Conservation (phyloP, 1,139 yeast genomes). For the Diutina rugosa region DNA sequence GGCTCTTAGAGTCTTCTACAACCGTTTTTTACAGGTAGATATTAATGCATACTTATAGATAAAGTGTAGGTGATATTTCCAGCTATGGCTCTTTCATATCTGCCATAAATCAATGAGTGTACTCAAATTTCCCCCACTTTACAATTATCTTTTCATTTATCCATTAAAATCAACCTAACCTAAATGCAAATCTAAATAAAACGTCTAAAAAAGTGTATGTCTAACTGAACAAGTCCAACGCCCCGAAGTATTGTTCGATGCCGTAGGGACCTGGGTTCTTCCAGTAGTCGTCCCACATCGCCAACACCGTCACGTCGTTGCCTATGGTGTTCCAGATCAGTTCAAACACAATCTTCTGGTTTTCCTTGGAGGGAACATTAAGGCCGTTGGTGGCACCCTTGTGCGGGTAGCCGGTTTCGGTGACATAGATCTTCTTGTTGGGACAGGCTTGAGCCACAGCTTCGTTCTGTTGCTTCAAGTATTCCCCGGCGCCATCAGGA, state of each 20-base stretch:
- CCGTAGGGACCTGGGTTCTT: slow-evolving; percentile 75
- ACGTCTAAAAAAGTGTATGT: background rate
- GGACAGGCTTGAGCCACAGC: slow-evolving; percentile 24
- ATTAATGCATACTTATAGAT: too few relatives aligned
- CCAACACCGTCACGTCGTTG: slow-evolving; percentile 53
- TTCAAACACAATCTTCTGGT: slow-evolving; percentile 59
- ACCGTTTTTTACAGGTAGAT: too few relatives aligned
- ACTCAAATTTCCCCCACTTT: background rate
- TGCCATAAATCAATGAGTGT: too few relatives aligned
- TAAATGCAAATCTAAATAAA: background rate
- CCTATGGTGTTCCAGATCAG: slow-evolving; percentile 39
- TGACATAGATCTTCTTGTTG: slow-evolving; percentile 16
- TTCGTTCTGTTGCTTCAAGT: slow-evolving; percentile 47
- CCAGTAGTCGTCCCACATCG: slow-evolving; percentile 77
- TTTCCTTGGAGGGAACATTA: slow-evolving; percentile 56
- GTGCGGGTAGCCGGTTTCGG: slow-evolving; percentile 89
- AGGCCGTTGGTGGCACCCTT: slow-evolving; percentile 58
- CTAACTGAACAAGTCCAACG: slow-evolving; percentile 15
- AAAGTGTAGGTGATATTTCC: background rate
- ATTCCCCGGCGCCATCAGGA: slow-evolving; percentile 64
- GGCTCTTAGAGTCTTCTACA: too few relatives aligned
- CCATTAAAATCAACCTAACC: background rate
- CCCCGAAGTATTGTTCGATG: slow-evolving; percentile 81
- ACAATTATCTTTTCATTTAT: background rate
- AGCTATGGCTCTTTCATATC: too few relatives aligned